Conservation (phyloP, 1,284 basidiomycete genomes). For the Xerocomus tenax region DNA sequence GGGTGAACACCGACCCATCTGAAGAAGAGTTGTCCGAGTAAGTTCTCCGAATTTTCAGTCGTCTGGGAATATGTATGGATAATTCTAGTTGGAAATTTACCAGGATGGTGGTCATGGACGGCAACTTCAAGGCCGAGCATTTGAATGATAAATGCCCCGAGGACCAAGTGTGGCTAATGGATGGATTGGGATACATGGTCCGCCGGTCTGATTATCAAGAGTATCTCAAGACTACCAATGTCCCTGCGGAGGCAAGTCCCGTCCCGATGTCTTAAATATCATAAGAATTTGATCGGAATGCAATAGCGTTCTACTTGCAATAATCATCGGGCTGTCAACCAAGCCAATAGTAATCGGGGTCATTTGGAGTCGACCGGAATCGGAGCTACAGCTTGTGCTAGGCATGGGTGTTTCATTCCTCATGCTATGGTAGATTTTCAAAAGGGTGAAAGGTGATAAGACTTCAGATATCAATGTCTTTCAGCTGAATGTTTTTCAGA, state of each 20-base stretch:
- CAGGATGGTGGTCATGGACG: no score
- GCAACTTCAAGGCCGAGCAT: no score
- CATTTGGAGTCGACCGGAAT: no score
- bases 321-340: slow-evolving; percentile 8
- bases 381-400: not conserved
- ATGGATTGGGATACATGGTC: slow-evolving; percentile 7
- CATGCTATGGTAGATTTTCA: no score
- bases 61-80: no score
- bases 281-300: no score
- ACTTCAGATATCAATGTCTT: no score
- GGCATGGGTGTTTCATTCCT: no score
- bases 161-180: slow-evolving; percentile 6
- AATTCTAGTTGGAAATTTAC: no score
- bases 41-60: not conserved
- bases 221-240: not conserved
- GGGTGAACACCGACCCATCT: not conserved
- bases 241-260: no score
- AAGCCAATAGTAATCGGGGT: not conserved
- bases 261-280: not conserved
- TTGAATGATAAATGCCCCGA: not conserved
- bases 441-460: no score
- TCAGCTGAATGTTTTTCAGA: no score
- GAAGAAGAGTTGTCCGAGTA: not conserved
- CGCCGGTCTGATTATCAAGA: not conserved
- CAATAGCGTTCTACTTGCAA: not conserved